phyloP scores from a whole-genome alignment of 1,139 yeast genomes.

The Taiozyma sp. region DNA sequence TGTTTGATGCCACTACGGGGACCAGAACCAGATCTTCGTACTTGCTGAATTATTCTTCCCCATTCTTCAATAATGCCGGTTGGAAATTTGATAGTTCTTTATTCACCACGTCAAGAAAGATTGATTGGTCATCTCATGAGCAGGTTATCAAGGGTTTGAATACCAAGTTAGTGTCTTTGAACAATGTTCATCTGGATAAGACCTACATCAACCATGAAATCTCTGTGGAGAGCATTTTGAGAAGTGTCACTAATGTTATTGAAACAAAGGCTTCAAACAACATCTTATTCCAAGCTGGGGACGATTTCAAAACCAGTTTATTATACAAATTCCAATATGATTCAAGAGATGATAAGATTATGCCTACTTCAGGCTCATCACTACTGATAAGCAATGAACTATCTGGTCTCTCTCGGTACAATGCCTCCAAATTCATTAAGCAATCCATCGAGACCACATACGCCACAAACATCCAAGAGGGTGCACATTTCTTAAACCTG shows the following conservation, averaged over 20 bases:
- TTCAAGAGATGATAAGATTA: slow-evolving; percentile 47
- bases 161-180: slow-evolving; percentile 37
- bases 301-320: slow-evolving; percentile 54
- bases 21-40: slow-evolving; percentile 78
- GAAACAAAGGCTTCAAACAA: slow-evolving; percentile 26
- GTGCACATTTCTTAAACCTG: slow-evolving; percentile 30
- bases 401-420: slow-evolving; percentile 36
- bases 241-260: slow-evolving; percentile 46
- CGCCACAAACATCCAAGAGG: slow-evolving; percentile 32
- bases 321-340: slow-evolving; percentile 50
- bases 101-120: slow-evolving; percentile 53
- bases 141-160: slow-evolving; percentile 57
- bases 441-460: slow-evolving; percentile 43
- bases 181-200: slow-evolving; percentile 25
- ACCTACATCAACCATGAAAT: slow-evolving; percentile 46
- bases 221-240: slow-evolving; percentile 58
- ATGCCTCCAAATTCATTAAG: slow-evolving; percentile 38
- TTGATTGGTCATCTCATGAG: slow-evolving; percentile 68
- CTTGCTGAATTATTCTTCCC: slow-evolving; percentile 57
- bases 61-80: slow-evolving; percentile 44
- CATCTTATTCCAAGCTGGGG: slow-evolving; percentile 47
- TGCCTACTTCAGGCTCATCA: slow-evolving; percentile 56
- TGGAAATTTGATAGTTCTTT: slow-evolving; percentile 52
- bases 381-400: slow-evolving; percentile 55
- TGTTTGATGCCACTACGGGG: slow-evolving; percentile 76